Conservation (phyloP, 148 eudicot species). For the Arctostaphylos glauca region DNA sequence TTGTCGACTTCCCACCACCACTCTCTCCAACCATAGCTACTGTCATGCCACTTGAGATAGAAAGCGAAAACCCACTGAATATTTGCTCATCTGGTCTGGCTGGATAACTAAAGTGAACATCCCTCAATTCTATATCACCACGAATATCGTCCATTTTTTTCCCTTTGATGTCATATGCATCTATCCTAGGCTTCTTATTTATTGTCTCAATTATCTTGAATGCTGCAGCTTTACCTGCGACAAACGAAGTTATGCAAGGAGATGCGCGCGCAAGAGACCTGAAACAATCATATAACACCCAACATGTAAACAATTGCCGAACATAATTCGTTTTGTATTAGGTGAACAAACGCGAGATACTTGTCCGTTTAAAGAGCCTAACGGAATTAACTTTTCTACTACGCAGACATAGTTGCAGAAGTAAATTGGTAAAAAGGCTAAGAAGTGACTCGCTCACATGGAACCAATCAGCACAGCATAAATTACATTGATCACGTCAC, state of each 20-base stretch:
- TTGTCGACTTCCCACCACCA: conserved; percentile 65
- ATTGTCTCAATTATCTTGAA: conserved; percentile 59
- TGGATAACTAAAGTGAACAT: conserved; percentile 55
- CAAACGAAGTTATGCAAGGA: conserved; percentile 55
- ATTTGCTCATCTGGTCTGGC: conserved; percentile 55
- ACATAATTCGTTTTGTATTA: too few species aligned
- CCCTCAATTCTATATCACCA: conserved; percentile 51
- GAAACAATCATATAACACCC: not conserved
- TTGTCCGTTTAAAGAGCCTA: too few species aligned
- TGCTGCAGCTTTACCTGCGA: conserved; percentile 61
- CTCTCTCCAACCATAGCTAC: conserved; percentile 65
- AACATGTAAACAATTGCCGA: not conserved
- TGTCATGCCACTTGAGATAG: conserved; percentile 49
- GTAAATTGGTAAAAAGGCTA: too few species aligned
- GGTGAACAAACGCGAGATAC: too few species aligned
- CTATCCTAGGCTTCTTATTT: conserved; percentile 50
- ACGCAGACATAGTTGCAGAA: too few species aligned
- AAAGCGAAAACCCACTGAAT: conserved; percentile 46
- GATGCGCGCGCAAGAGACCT: conserved; percentile 64
- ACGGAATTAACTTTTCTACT: too few species aligned
- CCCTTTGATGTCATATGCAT: conserved; percentile 41
- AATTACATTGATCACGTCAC: conserved; percentile 59
- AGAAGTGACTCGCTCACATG: conserved; percentile 20
- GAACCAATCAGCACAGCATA: conserved; percentile 46
- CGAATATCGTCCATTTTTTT: conserved; percentile 39